Evolutionary conservation across 1,284 basidiomycete species (phyloP).

Genomic region (Meira nashicola): DNA sequence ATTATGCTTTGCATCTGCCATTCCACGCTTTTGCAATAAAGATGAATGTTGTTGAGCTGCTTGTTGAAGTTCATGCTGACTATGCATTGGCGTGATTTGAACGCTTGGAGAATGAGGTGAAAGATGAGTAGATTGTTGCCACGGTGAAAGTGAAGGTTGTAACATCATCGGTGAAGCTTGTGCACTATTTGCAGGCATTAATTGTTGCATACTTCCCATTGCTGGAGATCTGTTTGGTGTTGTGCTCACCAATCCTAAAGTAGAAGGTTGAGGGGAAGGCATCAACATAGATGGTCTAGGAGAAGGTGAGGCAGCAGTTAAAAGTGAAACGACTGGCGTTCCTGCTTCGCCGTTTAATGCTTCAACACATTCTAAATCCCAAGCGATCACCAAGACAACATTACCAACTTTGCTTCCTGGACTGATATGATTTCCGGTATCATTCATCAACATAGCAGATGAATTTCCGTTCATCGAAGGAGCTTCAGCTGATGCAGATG

Average conservation of each 20-base stretch:
- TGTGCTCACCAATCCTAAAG: background rate
- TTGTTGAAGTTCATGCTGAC: constrained; percentile 2
- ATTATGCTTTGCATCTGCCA: constrained; percentile 41
- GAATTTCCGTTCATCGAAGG: background rate
- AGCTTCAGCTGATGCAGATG: background rate
- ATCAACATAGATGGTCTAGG: constrained; percentile 17
- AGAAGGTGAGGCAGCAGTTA: constrained; percentile 28
- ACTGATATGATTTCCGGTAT: constrained; percentile 23
- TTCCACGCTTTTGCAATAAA: constrained; percentile 39
- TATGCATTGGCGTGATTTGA: background rate
- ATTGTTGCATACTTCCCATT: background rate
- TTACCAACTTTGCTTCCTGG: constrained; percentile 52
- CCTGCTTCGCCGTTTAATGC: constrained; percentile 36
- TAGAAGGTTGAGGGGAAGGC: constrained; percentile 23
- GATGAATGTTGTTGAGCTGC: constrained; percentile 15
- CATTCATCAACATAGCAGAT: constrained; percentile 15
- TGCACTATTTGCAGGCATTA: background rate
- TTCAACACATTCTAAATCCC: constrained; percentile 53
- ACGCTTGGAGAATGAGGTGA: constrained; percentile 20
- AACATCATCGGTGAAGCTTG: too few relatives aligned
- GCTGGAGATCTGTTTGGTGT: background rate
- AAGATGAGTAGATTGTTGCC: constrained; percentile 20
- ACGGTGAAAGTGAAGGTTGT: too few relatives aligned
- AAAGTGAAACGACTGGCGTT: constrained; percentile 38
- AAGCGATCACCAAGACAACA: constrained; percentile 53